Evolutionary conservation across 805 yeast genomes (phyloP).

Genomic region (Candida quercuum): DNA sequence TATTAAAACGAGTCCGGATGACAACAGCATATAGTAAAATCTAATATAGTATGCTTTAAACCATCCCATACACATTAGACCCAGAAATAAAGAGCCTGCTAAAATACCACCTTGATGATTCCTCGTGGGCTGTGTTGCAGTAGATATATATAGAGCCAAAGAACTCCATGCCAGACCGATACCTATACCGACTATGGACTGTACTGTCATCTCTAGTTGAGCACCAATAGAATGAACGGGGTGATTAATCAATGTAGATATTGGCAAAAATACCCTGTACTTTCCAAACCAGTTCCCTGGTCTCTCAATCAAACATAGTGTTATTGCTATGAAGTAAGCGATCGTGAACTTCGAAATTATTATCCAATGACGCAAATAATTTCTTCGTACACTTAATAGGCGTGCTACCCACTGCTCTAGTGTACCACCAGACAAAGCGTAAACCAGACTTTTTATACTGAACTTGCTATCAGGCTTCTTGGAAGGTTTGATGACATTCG

Average conservation of each 20-base stretch:
- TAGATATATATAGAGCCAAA: constrained; percentile 36
- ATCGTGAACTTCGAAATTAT: constrained; percentile 18
- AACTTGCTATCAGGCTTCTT: background rate
- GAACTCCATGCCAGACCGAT: constrained; percentile 42
- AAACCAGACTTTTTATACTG: too few relatives aligned
- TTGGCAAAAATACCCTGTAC: constrained; percentile 34
- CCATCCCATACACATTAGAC: constrained; percentile 35
- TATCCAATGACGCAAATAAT: constrained; percentile 11
- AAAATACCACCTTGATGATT: constrained; percentile 41
- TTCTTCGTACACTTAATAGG: background rate
- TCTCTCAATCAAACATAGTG: constrained; percentile 33
- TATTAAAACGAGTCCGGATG: constrained; percentile 33
- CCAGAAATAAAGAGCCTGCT: constrained; percentile 35
- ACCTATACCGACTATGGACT: constrained; percentile 34
- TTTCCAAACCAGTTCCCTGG: constrained; percentile 39
- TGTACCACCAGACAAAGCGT: background rate
- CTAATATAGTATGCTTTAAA: constrained; percentile 35
- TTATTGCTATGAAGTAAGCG: constrained; percentile 34
- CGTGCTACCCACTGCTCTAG: background rate
- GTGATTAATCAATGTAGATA: constrained; percentile 39
- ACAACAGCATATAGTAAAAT: constrained; percentile 30
- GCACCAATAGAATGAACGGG: constrained; percentile 42
- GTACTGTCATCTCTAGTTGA: constrained; percentile 39
- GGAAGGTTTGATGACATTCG: constrained; percentile 4
- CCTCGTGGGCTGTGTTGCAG: constrained; percentile 33